These are phyloP conservation scores for Cryptosporidium sp. DNA, from an alignment of 169 alveolate genomes.

Conservation along the genomic window DNA sequence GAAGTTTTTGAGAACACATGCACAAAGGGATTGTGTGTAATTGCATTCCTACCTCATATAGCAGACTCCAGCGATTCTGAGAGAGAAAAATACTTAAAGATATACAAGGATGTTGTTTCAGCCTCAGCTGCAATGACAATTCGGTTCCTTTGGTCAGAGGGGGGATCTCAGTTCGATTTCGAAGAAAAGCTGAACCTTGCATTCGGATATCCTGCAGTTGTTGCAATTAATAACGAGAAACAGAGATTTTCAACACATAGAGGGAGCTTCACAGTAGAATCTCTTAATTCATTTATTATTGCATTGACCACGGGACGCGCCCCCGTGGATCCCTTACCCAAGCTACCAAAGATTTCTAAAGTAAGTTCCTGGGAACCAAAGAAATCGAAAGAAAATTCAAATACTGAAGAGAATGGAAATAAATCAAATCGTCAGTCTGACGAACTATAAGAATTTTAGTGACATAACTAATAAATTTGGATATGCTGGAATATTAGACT, in stretches of 20 bases:
- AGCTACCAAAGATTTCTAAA: conserved; percentile 38
- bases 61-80: conserved; percentile 87
- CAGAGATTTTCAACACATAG: conserved; percentile 75
- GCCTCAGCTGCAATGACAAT: conserved; percentile 86
- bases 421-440: conserved; percentile 8
- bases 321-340: conserved; percentile 60
- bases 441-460: conserved; percentile 27
- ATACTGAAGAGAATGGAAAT: neutral
- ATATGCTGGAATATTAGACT: neutral
- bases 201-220: conserved; percentile 92
- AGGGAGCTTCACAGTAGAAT: conserved; percentile 73
- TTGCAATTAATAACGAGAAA: conserved; percentile 86
- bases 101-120: conserved; percentile 83
- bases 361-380: conserved; percentile 38
- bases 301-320: conserved; percentile 65
- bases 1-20: conserved; percentile 83
- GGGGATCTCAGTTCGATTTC: conserved; percentile 90
- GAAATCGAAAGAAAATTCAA: conserved; percentile 1
- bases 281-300: conserved; percentile 57
- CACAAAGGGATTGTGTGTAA: conserved; percentile 86
- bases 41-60: conserved; percentile 91
- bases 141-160: conserved; percentile 90
- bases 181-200: conserved; percentile 87
- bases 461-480: conserved; percentile 7
- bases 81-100: conserved; percentile 85